Percentiles rank a stretch among this genome's conserved stretches.
Conservation (phyloP, 2,329 filamentous ascomycete genomes). For the Colletotrichum musae region DNA sequence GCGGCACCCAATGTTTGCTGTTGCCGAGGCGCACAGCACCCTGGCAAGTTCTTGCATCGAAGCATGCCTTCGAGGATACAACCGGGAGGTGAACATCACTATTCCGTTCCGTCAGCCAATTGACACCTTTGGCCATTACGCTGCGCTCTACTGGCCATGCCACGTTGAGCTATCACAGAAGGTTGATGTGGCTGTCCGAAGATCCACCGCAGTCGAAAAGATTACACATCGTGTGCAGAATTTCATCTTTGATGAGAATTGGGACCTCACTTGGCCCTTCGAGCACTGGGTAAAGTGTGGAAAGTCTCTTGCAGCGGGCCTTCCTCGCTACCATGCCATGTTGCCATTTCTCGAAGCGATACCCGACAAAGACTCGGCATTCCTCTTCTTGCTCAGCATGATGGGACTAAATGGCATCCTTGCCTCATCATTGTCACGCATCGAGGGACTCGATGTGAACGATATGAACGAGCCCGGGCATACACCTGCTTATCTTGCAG, state of each 20-base stretch:
- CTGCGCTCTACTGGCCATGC: background rate
- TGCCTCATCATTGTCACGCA: background rate
- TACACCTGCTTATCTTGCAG: background rate
- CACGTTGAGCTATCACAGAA: background rate
- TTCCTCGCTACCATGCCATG: background rate
- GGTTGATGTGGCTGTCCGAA: too few species aligned
- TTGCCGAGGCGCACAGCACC: rapidly evolving
- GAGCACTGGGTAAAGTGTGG: background rate
- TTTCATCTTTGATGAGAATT: conserved; percentile 6
- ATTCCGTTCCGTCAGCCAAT: background rate
- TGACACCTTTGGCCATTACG: background rate
- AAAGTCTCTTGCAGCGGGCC: background rate
- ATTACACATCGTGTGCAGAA: background rate
- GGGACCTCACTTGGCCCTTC: background rate
- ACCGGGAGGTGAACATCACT: rapidly evolving
- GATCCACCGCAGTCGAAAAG: too few species aligned
- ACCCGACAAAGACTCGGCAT: rapidly evolving
- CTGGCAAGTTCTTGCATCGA: background rate
- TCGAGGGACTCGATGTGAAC: background rate
- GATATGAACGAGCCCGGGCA: background rate
- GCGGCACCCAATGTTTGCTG: background rate
- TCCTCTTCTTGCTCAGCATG: background rate
- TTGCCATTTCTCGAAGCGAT: background rate
- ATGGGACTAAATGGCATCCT: background rate
- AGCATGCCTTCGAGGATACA: rapidly evolving